Conservation (phyloP, 208 protist species). For the Angomonas ambiguus region DNA sequence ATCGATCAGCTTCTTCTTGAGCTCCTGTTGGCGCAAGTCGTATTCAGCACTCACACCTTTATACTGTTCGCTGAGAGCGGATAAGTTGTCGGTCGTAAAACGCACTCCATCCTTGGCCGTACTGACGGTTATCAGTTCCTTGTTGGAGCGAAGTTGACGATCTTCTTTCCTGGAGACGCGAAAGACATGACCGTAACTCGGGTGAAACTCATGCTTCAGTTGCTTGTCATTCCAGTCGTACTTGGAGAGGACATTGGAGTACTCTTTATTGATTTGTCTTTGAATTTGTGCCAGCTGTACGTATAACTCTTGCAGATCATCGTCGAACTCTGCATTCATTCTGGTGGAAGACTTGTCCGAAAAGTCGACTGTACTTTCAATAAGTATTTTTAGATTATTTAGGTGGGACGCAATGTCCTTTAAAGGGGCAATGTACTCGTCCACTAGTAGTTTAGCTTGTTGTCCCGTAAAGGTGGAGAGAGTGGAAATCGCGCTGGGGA, state of each 20-base stretch:
- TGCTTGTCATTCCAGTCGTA: constrained; percentile 87
- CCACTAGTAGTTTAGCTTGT: constrained; percentile 68
- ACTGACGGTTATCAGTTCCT: constrained; percentile 68
- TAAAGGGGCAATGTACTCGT: constrained; percentile 82
- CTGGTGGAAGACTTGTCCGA: constrained; percentile 59
- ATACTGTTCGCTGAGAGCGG: constrained; percentile 81
- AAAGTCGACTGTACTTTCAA: constrained; percentile 78
- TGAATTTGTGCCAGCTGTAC: constrained; percentile 52
- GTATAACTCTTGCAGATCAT: constrained; percentile 85
- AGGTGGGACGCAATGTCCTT: constrained; percentile 85
- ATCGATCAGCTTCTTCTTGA: constrained; percentile 92
- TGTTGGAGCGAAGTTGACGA: constrained; percentile 73
- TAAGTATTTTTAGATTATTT: constrained; percentile 72
- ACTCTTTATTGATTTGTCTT: constrained; percentile 77
- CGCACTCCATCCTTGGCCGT: constrained; percentile 94
- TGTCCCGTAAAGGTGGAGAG: constrained; percentile 64
- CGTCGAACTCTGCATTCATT: constrained; percentile 94
- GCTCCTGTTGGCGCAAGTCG: constrained; percentile 63
- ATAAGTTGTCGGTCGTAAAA: constrained; percentile 89
- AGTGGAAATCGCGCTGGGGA: constrained; percentile 58
- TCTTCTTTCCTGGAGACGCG: constrained; percentile 91
- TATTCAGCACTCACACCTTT: constrained; percentile 69
- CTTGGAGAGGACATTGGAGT: constrained; percentile 44
- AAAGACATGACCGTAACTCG: constrained; percentile 88
- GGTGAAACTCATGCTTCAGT: constrained; percentile 89